Base-by-base conservation (phyloP, 164 flowering plant genomes). In the Magnolia sinica region DNA sequence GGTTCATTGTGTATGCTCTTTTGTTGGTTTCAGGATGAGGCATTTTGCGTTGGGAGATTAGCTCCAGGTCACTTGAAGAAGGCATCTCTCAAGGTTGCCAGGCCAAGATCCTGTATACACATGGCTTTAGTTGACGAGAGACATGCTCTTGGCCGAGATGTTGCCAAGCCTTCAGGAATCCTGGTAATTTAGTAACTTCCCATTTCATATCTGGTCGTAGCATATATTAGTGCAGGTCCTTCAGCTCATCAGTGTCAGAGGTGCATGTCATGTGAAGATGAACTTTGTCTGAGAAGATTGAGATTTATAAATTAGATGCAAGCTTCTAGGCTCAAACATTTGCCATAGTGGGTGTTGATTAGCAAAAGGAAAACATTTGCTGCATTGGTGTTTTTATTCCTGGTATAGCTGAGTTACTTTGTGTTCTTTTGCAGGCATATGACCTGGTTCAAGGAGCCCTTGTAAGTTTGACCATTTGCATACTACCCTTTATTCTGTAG, bases 361-460 rank as follows among this genome's bases (percentile, higher is more conserved):
- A 61, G 8, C 23, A 20, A 49, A 65, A 14, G 14, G 16, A 16
- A 74, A 31, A 24, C 73, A 50, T 49, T 72, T 37, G 64, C 14
- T 50, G 51, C 10, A n/a, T 3, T 64, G 3, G 61, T 49, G 4
- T 72, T 74, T 74, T n/a, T 27, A 24, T 19, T 3, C 59, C 9
- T 67, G 20, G 20, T 72, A 16, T 79, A 19, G 52, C 74, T 27
- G 52, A 71, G 10, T 14, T 68, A 11, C 7, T 14, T 50, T 68
- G 10, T 75, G 7, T 55, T 61, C 16, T 76, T 70, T 8, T 86
- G 86, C 93, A 94, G 98, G 98, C 92, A n/a, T 91, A 90, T 82
- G 94, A 94, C 66, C 90, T 94, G 81, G 87, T 94, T 81, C 97
- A 90, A 85, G 98, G 98, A 73, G 80, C 88, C 79, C 89, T 87